Percentiles rank a stretch among this genome's conserved stretches.
Evolutionary conservation across 2,329 filamentous ascomycete species (phyloP).

Genomic region (Coniochaeta ligniaria): DNA sequence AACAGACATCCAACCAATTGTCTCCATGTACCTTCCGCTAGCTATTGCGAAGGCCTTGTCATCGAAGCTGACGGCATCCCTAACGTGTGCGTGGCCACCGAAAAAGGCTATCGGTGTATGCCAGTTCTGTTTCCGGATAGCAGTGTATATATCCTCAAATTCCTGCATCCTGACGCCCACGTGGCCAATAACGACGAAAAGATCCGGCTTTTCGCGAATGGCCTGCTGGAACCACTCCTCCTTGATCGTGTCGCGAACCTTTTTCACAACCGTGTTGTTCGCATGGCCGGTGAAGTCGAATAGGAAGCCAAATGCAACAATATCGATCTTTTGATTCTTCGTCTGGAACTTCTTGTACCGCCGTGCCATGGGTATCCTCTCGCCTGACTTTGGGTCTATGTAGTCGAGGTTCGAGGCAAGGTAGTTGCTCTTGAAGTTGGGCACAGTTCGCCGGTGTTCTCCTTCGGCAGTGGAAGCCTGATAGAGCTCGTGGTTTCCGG

Average conservation of each 20-base stretch:
- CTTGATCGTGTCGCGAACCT: constrained; percentile 71
- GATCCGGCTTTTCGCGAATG: constrained; percentile 75
- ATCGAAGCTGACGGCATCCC: constrained; percentile 78
- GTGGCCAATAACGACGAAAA: constrained; percentile 84
- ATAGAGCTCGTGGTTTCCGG: constrained; percentile 95
- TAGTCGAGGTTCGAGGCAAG: constrained; percentile 93
- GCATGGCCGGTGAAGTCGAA: constrained; percentile 90
- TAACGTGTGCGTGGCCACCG: constrained; percentile 83
- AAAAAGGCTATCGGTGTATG: constrained; percentile 86
- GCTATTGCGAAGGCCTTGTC: constrained; percentile 71
- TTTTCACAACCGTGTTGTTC: constrained; percentile 81
- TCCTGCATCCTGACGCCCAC: constrained; percentile 76
- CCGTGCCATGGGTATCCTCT: constrained; percentile 68
- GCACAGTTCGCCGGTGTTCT: constrained; percentile 75
- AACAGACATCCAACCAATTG: constrained; percentile 87
- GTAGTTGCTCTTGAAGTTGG: constrained; percentile 74
- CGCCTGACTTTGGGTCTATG: constrained; percentile 61
- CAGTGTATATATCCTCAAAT: constrained; percentile 68
- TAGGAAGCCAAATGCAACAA: constrained; percentile 88
- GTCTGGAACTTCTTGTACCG: constrained; percentile 87
- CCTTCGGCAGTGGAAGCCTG: constrained; percentile 67
- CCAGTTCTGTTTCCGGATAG: constrained; percentile 70
- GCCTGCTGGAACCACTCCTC: constrained; percentile 85
- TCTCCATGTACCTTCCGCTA: constrained; percentile 90
- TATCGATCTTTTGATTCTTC: constrained; percentile 75